These are phyloP conservation scores for Scolecobasidium constrictum DNA, from an alignment of 2,329 filamentous ascomycete genomes.

Conservation along the genomic window DNA sequence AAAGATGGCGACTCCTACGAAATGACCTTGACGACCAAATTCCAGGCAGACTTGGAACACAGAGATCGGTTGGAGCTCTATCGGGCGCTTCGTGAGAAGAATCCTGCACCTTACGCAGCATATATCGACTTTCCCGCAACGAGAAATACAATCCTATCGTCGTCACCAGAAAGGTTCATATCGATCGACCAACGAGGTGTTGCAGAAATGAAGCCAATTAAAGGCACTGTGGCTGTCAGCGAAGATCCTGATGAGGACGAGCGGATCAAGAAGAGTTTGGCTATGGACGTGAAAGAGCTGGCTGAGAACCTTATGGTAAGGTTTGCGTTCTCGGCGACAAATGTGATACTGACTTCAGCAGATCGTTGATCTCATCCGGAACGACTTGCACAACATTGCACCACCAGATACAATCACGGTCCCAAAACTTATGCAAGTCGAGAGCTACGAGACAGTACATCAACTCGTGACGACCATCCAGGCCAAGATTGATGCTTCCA, in stretches of 20 bases:
- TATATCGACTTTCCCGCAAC: conserved; percentile 31
- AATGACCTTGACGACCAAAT: conserved; percentile 56
- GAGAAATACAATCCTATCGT: conserved; percentile 61
- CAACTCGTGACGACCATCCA: conserved; percentile 86
- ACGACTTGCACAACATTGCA: conserved; percentile 84
- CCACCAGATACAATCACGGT: conserved; percentile 61
- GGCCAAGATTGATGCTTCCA: conserved; percentile 39
- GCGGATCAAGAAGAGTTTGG: conserved; percentile 48
- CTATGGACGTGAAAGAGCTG: conserved; percentile 75
- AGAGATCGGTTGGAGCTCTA: conserved; percentile 57
- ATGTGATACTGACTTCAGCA: not conserved
- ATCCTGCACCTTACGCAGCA: conserved; percentile 77
- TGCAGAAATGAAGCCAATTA: conserved; percentile 85
- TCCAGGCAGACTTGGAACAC: conserved; percentile 20
- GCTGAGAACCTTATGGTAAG: conserved; percentile 81
- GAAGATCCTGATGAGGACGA: not conserved
- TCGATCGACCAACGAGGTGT: conserved; percentile 49
- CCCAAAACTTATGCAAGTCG: conserved; percentile 69
- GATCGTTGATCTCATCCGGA: conserved; percentile 65
- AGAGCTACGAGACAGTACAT: conserved; percentile 84
- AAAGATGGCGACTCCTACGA: conserved; percentile 76
- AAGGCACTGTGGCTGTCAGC: conserved; percentile 63
- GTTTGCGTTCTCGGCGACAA: conserved; percentile 60
- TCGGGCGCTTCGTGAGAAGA: conserved; percentile 54
- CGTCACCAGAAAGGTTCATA: conserved; percentile 84